Base-by-base conservation (phyloP, 306 rosid species). In the Cicer pinnatifidum region DNA sequence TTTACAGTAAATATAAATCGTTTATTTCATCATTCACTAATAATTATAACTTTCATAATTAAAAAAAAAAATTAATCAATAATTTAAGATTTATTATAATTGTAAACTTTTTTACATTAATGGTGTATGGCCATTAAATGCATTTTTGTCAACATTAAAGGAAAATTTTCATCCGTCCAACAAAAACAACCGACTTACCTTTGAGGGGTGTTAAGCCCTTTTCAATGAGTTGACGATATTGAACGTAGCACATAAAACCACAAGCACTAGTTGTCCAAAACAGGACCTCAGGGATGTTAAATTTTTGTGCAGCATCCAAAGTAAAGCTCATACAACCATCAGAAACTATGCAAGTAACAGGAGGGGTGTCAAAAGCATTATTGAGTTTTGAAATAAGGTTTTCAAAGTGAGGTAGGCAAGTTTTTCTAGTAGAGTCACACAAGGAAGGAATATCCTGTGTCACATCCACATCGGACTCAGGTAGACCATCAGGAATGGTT, bases 401-500 rank as follows among this genome's bases (percentile, higher is more conserved):
- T 8, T 17, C 80, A 4, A 90, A 86, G 52, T 81, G 86, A 0
- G 79, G 72, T 1, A 82, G 48, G 58, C 89, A 88, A 7, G 61
- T 15, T 2, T 3, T 83, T 4, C 11, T 7, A 0, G 78, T 83
- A 6, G 89, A 85, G 0, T 40, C 40, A 7, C 84, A 82, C 0
- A 88, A 54, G 1, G 86, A 11, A 8, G 88, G 77, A 1, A 84
- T 3, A 13, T 88, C 71, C 67, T 88, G 90, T 0, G 89, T 86
- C 35, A 38, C 86, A 3, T 90, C 85, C 0, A 39, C 50, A 0
- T 88, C 79, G 0, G 87, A 60, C 41, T 78, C 82, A 0, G 92
- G 89, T 0, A 90, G 90, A n/a, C 96, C 92, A 0, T 90, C 91
- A 0, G 92, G 80, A 6, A 84, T 76, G 41, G 84, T 76, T 38